Evolutionary conservation across 1,284 basidiomycete genomes (phyloP), one percentile per base, ranked within the genome.

Genomic region (Heterobasidion parviporum): DNA sequence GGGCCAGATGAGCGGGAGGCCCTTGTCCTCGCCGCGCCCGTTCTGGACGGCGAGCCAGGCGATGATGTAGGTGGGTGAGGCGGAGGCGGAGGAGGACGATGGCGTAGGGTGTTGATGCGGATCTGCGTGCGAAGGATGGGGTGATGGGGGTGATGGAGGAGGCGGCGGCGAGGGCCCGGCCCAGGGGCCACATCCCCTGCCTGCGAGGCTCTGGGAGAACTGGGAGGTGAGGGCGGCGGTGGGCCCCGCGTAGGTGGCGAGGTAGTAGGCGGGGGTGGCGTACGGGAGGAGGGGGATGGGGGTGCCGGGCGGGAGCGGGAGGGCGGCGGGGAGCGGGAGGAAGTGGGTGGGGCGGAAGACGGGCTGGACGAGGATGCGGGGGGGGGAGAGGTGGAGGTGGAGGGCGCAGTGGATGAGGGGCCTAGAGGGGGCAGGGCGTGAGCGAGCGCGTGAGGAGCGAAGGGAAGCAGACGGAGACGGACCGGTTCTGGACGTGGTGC

Each of bases 41-140:
- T 87, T 89, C 67, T 88, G 81, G 10, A 90, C 82, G 18, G 74
- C 76, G 41, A 90, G 75, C 83, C 85, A 89, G 2, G 78, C 85
- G 56, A 90, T 81, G 53, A 87, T 68, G 64, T 81, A 89, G n/a
- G 67, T 56, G 75, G 68, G 53, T 56, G 54, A 1, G 9, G 8
- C 16, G 43, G 35, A 1, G 26, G 14, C 38, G 43, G 52, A 26
- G 7, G 33, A 18, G n/a, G 6, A 36, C 6, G 44, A 45, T 6
- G 15, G 15, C 35, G n/a, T 34, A 35, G 12, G 8, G 36, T 16
- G 18, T 15, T 20, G 38, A 43, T 52, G 34, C 10, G 50, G 53
- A 38, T 15, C 14, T 32, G 50, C 59, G 15, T 49, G 50, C 9
- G 58, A 35, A 38, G 51, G 41, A 35, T 54, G 32, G 33, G 53